Base-by-base conservation (phyloP, 768 basidiomycete genomes). In the Postia placenta region DNA sequence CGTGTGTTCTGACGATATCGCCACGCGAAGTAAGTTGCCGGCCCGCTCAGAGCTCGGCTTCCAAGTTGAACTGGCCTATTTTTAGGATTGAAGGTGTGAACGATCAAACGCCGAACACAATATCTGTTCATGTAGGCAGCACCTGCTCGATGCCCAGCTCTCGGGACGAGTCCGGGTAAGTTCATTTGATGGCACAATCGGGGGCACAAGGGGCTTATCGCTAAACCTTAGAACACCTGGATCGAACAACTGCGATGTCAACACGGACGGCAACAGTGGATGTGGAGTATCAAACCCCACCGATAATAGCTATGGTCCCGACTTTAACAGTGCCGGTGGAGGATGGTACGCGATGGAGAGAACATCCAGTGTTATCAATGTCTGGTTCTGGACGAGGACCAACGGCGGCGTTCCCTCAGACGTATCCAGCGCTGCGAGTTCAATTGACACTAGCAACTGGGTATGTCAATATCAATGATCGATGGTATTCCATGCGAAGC, bases 331-430 rank as follows among this genome's bases (percentile, higher is more conserved):
- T 35, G 69, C 70, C 35, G 81, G 82, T 5, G 84, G 83, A 19
- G 83, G 83, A 53, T 83, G 77, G 79, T 83, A 61, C 33, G 84
- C 82, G 0, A 68, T 84, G 58, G 81, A 85, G 59, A 73, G 83
- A 28, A 82, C 81, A 0, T 53, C 63, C 20, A 57, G 60, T 3
- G 78, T 72, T 59, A 79, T 87, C 60, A 83, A 81, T 52, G 69
- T 86, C 41, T 88, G 80, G 78, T 87, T 85, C 67, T 88, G 83
- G 82, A 69, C 80, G 0, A 71, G 81, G 37, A 66, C 64, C 42
- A 70, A 63, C 41, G 64, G 58, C 12, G 57, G 56, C 28, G 67
- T 78, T 22, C 81, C 81, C 1, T 54, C 62, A 6, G 80, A 77
- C 53, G 70, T 81, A n/a, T 38, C 24, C 12, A 63, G 51, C 24